Evolutionary conservation across 2,329 filamentous ascomycete genomes (phyloP).

Genomic region (Ophiognomonia clavigignenti-juglandacearum): DNA sequence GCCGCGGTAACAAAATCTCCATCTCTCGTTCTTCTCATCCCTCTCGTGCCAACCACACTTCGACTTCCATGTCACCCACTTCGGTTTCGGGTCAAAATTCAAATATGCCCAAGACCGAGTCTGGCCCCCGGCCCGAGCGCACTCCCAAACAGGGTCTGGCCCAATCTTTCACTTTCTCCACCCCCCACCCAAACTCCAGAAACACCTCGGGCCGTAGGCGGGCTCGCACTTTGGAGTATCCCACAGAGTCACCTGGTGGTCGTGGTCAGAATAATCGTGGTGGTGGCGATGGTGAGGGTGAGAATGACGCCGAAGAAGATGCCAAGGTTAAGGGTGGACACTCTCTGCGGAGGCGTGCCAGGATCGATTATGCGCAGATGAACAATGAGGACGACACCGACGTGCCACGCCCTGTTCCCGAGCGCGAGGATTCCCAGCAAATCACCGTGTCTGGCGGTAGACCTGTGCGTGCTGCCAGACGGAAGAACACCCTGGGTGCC

Average conservation of each 20-base stretch:
- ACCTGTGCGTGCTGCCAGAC: slow-evolving; percentile 7
- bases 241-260: slow-evolving; percentile 21
- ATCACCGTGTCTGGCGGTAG: slow-evolving; percentile 7
- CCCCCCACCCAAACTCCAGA: slow-evolving; percentile 23
- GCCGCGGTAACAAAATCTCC: slow-evolving; percentile 10
- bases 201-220: slow-evolving; percentile 33
- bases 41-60: no score
- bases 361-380: slow-evolving; percentile 54
- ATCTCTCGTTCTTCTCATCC: slow-evolving; percentile 1
- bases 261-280: no score
- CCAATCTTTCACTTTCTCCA: slow-evolving; percentile 33
- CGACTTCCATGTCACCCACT: not conserved
- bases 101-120: slow-evolving; percentile 7
- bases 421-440: slow-evolving; percentile 5
- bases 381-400: slow-evolving; percentile 38
- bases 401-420: slow-evolving; percentile 12
- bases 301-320: slow-evolving; percentile 36
- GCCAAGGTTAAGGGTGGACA: slow-evolving; percentile 52
- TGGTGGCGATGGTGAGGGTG: no score
- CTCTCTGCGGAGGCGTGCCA: slow-evolving; percentile 51
- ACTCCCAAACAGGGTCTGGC: slow-evolving; percentile 30
- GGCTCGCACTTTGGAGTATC: slow-evolving; percentile 37
- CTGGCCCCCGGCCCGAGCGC: slow-evolving; percentile 14
- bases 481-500: slow-evolving; percentile 5
- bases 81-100: slow-evolving; percentile 8